phyloP scores from a whole-genome alignment of 441 rosid species.

The Populus trichocarpa region DNA sequence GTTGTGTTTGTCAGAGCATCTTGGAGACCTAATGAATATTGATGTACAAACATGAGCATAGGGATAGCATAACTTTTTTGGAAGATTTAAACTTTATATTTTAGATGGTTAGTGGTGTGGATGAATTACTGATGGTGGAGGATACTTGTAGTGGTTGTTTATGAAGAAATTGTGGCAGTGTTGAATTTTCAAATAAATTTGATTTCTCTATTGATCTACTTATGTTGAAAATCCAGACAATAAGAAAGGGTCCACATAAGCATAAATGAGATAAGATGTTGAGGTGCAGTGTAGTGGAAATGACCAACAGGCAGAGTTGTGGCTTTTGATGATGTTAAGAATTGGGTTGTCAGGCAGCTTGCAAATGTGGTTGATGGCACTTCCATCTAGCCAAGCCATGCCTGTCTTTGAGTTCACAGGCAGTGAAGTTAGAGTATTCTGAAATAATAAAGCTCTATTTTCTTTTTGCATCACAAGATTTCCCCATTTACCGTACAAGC shows the following conservation, averaged over 20 bases:
- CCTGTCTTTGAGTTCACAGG: not conserved
- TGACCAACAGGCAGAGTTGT: not conserved
- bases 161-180: not conserved
- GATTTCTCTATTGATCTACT: not conserved
- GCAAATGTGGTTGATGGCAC: not conserved
- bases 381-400: not conserved
- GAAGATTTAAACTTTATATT: not conserved
- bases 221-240: not conserved
- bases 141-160: not conserved
- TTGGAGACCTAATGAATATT: not conserved
- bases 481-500: not conserved
- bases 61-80: not conserved
- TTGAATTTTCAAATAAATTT: not conserved
- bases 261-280: not conserved
- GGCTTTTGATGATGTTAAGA: not conserved
- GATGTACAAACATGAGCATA: not conserved
- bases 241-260: not conserved
- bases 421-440: not conserved
- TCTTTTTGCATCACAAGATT: not conserved
- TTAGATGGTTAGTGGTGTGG: not conserved
- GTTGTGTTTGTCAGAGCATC: not conserved
- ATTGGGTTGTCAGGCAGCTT: not conserved
- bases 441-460: not conserved
- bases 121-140: not conserved
- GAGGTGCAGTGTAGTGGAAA: not conserved